A percentile compares a stretch with the other conserved stretches of the same genome.
Evolutionary conservation across 2,329 filamentous ascomycete species (phyloP).

Genomic region (Leptodontidium sp.): DNA sequence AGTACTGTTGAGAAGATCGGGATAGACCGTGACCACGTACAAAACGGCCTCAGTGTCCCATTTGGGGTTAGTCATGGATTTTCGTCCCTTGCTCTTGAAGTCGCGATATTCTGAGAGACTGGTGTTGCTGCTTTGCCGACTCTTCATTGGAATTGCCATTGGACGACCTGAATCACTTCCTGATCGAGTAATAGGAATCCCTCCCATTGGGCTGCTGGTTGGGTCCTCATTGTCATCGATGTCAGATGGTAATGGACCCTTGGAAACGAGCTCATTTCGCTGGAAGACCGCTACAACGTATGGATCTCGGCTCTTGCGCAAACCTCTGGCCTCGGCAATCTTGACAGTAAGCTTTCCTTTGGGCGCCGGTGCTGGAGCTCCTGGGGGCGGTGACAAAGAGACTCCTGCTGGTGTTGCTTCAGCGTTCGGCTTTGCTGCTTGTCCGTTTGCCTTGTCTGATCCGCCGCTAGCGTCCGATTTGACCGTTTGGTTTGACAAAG

Average conservation of each 20-base stretch:
- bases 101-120: conserved; percentile 74
- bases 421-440: conserved; percentile 52
- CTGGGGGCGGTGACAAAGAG: conserved; percentile 48
- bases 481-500: conserved; percentile 68
- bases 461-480: conserved; percentile 53
- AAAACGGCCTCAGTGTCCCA: conserved; percentile 97
- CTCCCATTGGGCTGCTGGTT: conserved; percentile 62
- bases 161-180: conserved; percentile 84
- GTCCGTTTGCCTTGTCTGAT: conserved; percentile 45
- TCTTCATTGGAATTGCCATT: conserved; percentile 95
- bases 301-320: conserved; percentile 84
- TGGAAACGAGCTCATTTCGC: conserved; percentile 93
- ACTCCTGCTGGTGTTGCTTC: conserved; percentile 34
- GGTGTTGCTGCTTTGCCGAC: conserved; percentile 95
- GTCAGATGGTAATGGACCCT: conserved; percentile 74
- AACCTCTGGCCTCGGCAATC: conserved; percentile 83
- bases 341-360: conserved; percentile 92
- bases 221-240: conserved; percentile 67
- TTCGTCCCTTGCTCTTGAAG: conserved; percentile 63
- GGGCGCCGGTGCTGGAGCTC: conserved; percentile 72
- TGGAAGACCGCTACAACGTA: conserved; percentile 98
- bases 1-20: conserved; percentile 19
- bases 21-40: conserved; percentile 62
- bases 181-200: conserved; percentile 70
- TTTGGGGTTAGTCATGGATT: conserved; percentile 80